Conservation (phyloP, 371 early-diverging fungal genomes). For the Apophysomyces elegans region DNA sequence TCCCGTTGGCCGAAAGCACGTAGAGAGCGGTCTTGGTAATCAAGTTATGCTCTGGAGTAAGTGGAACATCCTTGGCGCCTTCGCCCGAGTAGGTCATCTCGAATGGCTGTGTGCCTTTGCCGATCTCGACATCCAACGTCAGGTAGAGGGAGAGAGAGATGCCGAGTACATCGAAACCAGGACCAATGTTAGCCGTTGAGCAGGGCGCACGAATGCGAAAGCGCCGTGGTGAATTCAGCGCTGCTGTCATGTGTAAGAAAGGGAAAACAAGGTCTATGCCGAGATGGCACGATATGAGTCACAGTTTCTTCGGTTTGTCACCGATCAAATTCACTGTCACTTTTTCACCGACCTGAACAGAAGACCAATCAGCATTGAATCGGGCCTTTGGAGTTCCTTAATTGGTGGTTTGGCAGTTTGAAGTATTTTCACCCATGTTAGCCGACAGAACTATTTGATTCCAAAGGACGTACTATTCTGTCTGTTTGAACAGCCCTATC, state of each 20-base stretch:
- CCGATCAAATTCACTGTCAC: too few relatives aligned
- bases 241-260: slow-evolving; percentile 17
- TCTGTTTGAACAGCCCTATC: too few relatives aligned
- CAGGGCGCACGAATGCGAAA: slow-evolving; percentile 87
- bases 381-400: too few relatives aligned
- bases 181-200: slow-evolving; percentile 96
- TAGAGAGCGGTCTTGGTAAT: slow-evolving; percentile 89
- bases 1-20: slow-evolving; percentile 75
- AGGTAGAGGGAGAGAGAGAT: slow-evolving; percentile 87
- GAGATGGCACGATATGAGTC: too few relatives aligned
- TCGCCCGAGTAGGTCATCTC: slow-evolving; percentile 81
- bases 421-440: too few relatives aligned
- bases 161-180: slow-evolving; percentile 96
- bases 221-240: slow-evolving; percentile 45
- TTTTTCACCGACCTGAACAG: too few relatives aligned
- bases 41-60: slow-evolving; percentile 82
- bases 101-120: slow-evolving; percentile 29
- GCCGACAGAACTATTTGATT: too few relatives aligned
- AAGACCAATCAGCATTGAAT: too few relatives aligned
- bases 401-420: too few relatives aligned
- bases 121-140: slow-evolving; percentile 63
- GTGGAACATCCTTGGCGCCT: slow-evolving; percentile 79
- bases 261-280: background rate
- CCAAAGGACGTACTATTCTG: too few relatives aligned
- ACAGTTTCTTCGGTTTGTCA: too few relatives aligned